These are phyloP conservation scores for Sisymbrium irio DNA, from an alignment of 345 rosid genomes.

Conservation along the genomic window DNA sequence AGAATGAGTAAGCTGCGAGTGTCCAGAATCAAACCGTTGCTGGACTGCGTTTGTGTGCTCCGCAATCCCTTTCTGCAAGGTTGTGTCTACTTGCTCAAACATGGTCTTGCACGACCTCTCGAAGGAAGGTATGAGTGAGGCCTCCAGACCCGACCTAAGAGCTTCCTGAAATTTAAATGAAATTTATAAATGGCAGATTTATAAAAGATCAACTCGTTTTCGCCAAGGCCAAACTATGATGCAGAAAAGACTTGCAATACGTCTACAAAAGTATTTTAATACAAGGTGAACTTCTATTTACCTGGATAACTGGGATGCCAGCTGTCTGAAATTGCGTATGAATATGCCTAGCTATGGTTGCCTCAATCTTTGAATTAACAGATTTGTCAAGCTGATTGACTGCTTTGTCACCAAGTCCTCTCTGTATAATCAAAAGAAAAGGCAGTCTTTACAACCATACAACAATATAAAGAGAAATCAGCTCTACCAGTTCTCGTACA, in stretches of 20 bases:
- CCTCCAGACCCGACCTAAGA: constrained; percentile 62
- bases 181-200: not conserved
- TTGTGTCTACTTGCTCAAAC: constrained; percentile 84
- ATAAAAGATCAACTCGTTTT: constrained; percentile 7
- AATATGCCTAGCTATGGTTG: constrained; percentile 77
- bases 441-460: constrained; percentile 6
- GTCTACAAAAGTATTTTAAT: not conserved
- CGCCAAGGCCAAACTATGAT: constrained; percentile 17
- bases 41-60: constrained; percentile 71
- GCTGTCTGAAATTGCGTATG: constrained; percentile 85
- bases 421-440: constrained; percentile 43
- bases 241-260: not conserved
- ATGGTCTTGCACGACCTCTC: constrained; percentile 81
- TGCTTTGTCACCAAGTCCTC: constrained; percentile 87
- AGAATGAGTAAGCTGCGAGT: constrained; percentile 68
- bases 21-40: constrained; percentile 65
- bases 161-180: constrained; percentile 49
- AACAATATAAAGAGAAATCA: not conserved
- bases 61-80: constrained; percentile 72
- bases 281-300: constrained; percentile 24
- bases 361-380: constrained; percentile 71
- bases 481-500: not conserved
- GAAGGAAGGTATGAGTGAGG: constrained; percentile 80
- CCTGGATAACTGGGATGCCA: constrained; percentile 92
- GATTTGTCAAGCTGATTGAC: constrained; percentile 82